Base-by-base conservation (phyloP, 768 basidiomycete species). In the Mycena galericulata region DNA sequence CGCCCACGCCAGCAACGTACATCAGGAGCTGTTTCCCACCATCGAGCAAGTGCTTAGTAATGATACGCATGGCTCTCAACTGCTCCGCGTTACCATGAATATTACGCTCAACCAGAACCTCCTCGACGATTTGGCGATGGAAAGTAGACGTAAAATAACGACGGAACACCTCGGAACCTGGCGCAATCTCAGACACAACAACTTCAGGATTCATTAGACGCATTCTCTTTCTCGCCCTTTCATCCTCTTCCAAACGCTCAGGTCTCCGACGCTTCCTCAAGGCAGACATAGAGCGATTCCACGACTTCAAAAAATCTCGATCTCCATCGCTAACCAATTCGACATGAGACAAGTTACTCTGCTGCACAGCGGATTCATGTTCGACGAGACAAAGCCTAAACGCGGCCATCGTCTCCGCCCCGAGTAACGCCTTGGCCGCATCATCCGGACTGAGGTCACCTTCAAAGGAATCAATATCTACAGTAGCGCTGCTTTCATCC, bases 1-100 rank as follows among this genome's bases (percentile, higher is more conserved):
- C 78, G 0, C 78, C 78, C 3, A 75, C 72, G 0, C 76, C 78
- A 1, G 75, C 69, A 2, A 80, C 66, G 20, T 77, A 73, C 74
- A 79, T 75, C 7, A 72, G 38, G 6, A 79, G 32, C 45, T 77
- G 76, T 4, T 57, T 45, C 20, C 53, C 59, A 26, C 54, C 55
- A 5, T 41, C 40, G 20, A 56, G 47, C 2, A 54, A 34, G 40
- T 73, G 70, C 18, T 68, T 45, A 1, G 64, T 62, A 20, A 73
- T 40, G 10, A 73, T 73, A 6, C 50, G 43, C 45, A 70, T 70
- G 0, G 73, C 73, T 6, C 60, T 43, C 22, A 54, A 14, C 34
- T 75, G 74, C 27, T 70, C 65, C 0, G 30, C 38, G 54, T 72
- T 74, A 10, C 22, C 26, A 10, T 22, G 17, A 2, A 57, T 17